These are phyloP conservation scores for Oryza longistaminata DNA, from an alignment of 176 grass and related monocot species.

Conservation along the genomic window DNA sequence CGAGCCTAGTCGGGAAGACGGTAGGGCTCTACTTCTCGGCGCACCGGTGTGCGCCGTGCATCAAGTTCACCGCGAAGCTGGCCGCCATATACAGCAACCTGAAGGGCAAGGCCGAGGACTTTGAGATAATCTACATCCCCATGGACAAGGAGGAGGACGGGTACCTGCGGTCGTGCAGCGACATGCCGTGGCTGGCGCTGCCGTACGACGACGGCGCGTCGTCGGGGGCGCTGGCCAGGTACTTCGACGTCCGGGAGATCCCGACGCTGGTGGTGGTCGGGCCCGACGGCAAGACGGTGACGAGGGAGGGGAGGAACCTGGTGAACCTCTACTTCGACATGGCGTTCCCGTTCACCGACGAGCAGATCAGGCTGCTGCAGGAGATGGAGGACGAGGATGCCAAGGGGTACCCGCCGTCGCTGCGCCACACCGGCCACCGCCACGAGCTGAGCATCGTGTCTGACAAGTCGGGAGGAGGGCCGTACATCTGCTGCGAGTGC, in stretches of 20 bases:
- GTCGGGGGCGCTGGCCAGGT: conserved; percentile 54
- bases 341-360: conserved; percentile 68
- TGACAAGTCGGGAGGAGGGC: conserved; percentile 52
- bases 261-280: conserved; percentile 62
- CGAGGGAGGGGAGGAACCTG: conserved; percentile 62
- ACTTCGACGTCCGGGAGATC: conserved; percentile 69
- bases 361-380: conserved; percentile 49
- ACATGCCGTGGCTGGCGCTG: conserved; percentile 68
- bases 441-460: conserved; percentile 64
- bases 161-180: conserved; percentile 42
- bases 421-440: conserved; percentile 48
- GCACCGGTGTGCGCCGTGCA: conserved; percentile 45
- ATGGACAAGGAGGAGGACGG: conserved; percentile 69
- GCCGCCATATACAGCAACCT: conserved; percentile 49
- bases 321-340: conserved; percentile 73
- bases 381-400: conserved; percentile 60
- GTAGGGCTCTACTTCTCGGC: conserved; percentile 67
- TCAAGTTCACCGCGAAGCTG: conserved; percentile 63
- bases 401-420: conserved; percentile 46
- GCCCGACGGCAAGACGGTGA: conserved; percentile 75
- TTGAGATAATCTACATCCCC: conserved; percentile 65
- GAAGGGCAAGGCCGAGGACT: conserved; percentile 40
- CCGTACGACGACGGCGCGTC: conserved; percentile 52
- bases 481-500: conserved; percentile 71
- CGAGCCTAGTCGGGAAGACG: conserved; percentile 62